These are phyloP conservation scores for Friedmanniomyces endolithicus DNA, from an alignment of 495 filamentous ascomycete species.

Conservation along the genomic window DNA sequence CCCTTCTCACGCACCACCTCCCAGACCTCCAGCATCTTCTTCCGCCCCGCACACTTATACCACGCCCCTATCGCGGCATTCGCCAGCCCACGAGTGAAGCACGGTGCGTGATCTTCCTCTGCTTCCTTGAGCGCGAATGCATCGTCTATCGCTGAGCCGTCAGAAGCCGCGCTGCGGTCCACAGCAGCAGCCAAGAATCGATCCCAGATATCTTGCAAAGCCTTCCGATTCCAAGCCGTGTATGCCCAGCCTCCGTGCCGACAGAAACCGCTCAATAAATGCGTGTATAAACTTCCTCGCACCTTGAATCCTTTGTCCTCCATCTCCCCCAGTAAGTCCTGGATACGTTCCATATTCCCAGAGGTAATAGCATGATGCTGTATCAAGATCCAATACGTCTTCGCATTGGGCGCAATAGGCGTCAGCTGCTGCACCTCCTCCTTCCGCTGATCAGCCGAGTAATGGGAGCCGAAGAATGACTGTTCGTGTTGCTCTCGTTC, in stretches of 20 bases:
- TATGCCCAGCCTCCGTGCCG: conserved; percentile 50
- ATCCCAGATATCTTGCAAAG: conserved; percentile 37
- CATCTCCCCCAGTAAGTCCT: conserved; percentile 52
- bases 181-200: conserved; percentile 19
- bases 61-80: conserved; percentile 9
- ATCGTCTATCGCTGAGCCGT: not conserved
- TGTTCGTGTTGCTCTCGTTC: conserved; percentile 39
- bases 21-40: conserved; percentile 19
- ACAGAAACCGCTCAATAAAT: conserved; percentile 63
- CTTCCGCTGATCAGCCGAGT: conserved; percentile 16
- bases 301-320: not conserved
- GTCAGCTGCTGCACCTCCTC: conserved; percentile 40
- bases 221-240: conserved; percentile 51
- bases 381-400: conserved; percentile 55
- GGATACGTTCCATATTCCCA: conserved; percentile 46
- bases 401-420: conserved; percentile 47
- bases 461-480: conserved; percentile 15
- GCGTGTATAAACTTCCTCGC: conserved; percentile 25
- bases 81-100: conserved; percentile 4
- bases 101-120: conserved; percentile 7
- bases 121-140: not conserved
- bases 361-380: conserved; percentile 35
- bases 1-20: conserved; percentile 9
- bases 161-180: no score
- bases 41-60: conserved; percentile 11